Percentiles rank a stretch among this genome's conserved stretches.
Conservation (phyloP, 2,329 filamentous ascomycete species). For the Trichoderma hamatum region DNA sequence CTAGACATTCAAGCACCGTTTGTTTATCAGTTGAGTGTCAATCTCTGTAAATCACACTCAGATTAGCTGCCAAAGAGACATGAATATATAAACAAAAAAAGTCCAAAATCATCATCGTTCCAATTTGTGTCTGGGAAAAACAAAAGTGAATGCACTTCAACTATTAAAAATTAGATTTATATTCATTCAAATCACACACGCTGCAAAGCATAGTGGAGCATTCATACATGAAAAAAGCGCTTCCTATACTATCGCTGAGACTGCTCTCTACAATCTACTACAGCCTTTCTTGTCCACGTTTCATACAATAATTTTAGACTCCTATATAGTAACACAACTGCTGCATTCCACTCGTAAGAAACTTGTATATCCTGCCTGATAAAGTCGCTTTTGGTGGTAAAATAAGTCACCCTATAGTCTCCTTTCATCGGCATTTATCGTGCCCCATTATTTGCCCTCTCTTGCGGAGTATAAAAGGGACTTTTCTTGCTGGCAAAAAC, state of each 20-base stretch:
- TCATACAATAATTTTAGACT: not conserved
- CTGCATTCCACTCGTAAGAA: not conserved
- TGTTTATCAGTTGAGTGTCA: not conserved
- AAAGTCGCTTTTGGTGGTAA: not conserved
- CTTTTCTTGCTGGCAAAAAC: not conserved
- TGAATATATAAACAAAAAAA: not conserved
- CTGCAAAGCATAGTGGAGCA: not conserved
- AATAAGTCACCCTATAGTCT: not conserved
- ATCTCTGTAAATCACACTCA: not conserved
- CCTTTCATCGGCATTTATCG: not conserved
- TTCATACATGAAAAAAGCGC: not conserved
- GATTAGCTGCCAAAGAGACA: not conserved
- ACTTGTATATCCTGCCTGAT: not conserved
- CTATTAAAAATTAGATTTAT: not conserved
- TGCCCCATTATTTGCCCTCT: not conserved
- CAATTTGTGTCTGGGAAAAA: not conserved
- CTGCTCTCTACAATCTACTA: conserved; percentile 19
- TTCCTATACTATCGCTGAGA: not conserved
- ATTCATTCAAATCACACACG: not conserved
- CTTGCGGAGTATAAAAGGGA: not conserved
- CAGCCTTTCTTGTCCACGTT: not conserved
- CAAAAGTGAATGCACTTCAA: not conserved
- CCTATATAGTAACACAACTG: not conserved
- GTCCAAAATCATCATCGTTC: not conserved
- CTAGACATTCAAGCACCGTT: not conserved